These are phyloP conservation scores for Cavenderia fasciculata DNA, from an alignment of 78 protist species.

Conservation along the genomic window DNA sequence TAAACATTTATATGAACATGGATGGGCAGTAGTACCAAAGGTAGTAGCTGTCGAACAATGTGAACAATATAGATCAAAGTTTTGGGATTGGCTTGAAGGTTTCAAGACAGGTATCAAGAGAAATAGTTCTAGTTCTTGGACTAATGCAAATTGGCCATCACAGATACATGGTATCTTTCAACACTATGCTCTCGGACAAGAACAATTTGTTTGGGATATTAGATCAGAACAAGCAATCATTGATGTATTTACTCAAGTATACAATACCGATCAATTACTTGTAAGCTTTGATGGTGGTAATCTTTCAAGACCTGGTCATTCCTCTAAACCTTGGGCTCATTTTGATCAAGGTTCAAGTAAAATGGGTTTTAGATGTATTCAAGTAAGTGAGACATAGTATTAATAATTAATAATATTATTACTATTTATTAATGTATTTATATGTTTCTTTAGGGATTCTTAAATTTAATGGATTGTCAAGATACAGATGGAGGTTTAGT, in stretches of 20 bases:
- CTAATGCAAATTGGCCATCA: constrained; percentile 8
- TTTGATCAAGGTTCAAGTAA: constrained; percentile 42
- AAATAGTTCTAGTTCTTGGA: constrained; percentile 16
- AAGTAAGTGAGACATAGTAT: background rate
- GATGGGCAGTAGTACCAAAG: constrained; percentile 54
- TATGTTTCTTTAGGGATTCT: constrained; percentile 9
- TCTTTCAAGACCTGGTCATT: constrained; percentile 6
- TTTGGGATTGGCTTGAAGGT: constrained; percentile 51
- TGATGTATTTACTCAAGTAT: constrained; percentile 15
- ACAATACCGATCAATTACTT: constrained; percentile 16
- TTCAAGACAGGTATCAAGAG: constrained; percentile 6
- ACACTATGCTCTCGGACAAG: constrained; percentile 24
- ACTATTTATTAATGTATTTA: background rate
- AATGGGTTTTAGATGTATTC: background rate
- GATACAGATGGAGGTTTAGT: constrained; percentile 47
- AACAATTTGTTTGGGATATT: constrained; percentile 54
- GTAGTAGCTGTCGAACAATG: constrained; percentile 5
- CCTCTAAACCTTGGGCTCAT: constrained; percentile 26
- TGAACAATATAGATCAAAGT: background rate
- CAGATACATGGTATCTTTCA: constrained; percentile 43
- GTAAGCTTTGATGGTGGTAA: constrained; percentile 69
- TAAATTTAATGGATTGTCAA: constrained; percentile 38
- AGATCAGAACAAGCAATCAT: constrained; percentile 33
- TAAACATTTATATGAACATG: constrained; percentile 34
- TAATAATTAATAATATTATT: background rate